phyloP scores from a whole-genome alignment of 2,329 filamentous ascomycete species.

The Ascochyta koolunga region DNA sequence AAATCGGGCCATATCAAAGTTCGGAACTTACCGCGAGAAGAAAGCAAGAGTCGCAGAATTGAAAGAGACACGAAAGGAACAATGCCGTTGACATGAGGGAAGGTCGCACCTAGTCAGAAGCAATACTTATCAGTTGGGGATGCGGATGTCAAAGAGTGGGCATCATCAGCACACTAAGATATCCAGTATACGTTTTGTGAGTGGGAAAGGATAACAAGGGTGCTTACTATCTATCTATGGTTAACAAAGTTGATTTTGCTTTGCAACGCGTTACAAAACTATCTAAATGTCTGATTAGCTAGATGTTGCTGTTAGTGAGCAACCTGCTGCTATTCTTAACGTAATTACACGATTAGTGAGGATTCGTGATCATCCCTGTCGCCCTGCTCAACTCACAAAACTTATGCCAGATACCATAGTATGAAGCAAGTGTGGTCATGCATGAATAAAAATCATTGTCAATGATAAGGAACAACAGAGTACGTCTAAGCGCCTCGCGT shows the following conservation, averaged over 20 bases:
- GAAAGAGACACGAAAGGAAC: not conserved
- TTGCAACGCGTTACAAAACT: no score
- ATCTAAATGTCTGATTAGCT: no score
- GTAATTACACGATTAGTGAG: no score
- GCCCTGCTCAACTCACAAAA: no score
- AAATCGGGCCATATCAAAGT: not conserved
- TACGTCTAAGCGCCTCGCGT: not conserved
- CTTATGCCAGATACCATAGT: no score
- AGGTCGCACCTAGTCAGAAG: not conserved
- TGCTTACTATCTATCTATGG: no score
- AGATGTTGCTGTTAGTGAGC: no score
- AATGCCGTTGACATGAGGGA: not conserved
- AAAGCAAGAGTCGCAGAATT: not conserved
- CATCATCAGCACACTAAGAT: not conserved
- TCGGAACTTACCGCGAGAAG: not conserved
- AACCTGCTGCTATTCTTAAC: no score
- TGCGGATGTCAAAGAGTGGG: not conserved
- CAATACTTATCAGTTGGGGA: not conserved
- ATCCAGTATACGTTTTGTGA: no score
- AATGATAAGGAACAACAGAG: conserved; percentile 4
- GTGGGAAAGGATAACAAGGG: no score
- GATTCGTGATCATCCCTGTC: no score
- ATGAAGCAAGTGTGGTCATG: not conserved
- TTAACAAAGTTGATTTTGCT: no score
- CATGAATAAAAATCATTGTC: conserved; percentile 2